A percentile compares a stretch with the other conserved stretches of the same genome.
Conservation (phyloP, 2,329 filamentous ascomycete species). For the Colletotrichum sp. region DNA sequence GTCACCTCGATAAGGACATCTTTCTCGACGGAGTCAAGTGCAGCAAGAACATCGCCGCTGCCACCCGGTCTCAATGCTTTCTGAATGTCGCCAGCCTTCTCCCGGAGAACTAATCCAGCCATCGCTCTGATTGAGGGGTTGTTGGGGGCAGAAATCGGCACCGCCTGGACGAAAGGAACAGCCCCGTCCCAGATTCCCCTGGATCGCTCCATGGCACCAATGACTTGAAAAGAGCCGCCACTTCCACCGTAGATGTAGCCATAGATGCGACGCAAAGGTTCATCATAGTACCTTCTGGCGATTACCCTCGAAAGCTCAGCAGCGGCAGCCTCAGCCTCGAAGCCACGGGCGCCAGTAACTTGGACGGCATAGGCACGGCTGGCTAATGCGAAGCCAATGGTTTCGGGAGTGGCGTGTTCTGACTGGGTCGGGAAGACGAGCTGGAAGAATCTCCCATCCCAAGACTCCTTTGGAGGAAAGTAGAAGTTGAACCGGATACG, state of each 20-base stretch:
- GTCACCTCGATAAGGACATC: slow-evolving; percentile 2
- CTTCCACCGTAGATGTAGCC: slow-evolving; percentile 27
- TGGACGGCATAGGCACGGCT: slow-evolving; percentile 25
- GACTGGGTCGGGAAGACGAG: slow-evolving; percentile 21
- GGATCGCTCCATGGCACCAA: slow-evolving; percentile 25
- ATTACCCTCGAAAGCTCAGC: slow-evolving; percentile 23
- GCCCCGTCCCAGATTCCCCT: slow-evolving; percentile 26
- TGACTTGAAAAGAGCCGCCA: slow-evolving; percentile 23
- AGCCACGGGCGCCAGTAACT: slow-evolving; percentile 16
- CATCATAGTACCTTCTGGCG: slow-evolving; percentile 19
- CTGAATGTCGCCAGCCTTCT: neutral
- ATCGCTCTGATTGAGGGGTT: slow-evolving; percentile 18
- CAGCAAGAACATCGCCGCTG: neutral
- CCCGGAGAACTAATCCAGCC: neutral
- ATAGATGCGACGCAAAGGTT: slow-evolving; percentile 8
- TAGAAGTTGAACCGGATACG: slow-evolving; percentile 26
- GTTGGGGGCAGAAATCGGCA: slow-evolving; percentile 23
- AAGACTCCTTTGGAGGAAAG: slow-evolving; percentile 19
- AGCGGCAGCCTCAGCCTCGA: slow-evolving; percentile 25
- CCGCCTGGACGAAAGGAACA: slow-evolving; percentile 23
- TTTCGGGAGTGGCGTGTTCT: slow-evolving; percentile 8
- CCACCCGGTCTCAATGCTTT: slow-evolving; percentile 14
- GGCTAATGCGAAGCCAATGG: slow-evolving; percentile 20
- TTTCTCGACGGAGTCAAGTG: neutral
- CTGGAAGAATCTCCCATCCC: slow-evolving; percentile 25